Percentiles rank a stretch among this genome's conserved stretches.
phyloP scores from a whole-genome alignment of 148 eudicot genomes.

The Cornus suecica region DNA sequence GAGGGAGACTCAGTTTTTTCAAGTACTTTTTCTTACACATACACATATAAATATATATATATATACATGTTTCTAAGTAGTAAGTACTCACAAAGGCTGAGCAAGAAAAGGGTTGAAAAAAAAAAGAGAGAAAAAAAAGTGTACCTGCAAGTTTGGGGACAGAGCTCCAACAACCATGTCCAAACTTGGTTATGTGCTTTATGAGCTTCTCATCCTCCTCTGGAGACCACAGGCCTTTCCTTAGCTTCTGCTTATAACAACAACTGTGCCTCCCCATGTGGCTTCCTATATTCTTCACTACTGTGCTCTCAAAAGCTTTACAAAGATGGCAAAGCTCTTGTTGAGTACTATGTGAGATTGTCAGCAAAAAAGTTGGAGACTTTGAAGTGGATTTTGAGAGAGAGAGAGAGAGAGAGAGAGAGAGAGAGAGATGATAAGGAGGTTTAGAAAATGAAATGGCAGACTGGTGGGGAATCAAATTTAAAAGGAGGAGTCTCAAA shows the following conservation, averaged over 20 bases:
- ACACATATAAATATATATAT: no score
- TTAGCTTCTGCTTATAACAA: slow-evolving; percentile 70
- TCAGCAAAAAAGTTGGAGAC: slow-evolving; percentile 16
- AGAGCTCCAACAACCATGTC: slow-evolving; percentile 86
- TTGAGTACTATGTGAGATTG: slow-evolving; percentile 13
- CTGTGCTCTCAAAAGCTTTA: slow-evolving; percentile 21
- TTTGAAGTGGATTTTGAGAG: slow-evolving; percentile 6
- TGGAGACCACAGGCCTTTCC: slow-evolving; percentile 77
- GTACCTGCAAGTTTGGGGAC: slow-evolving; percentile 76
- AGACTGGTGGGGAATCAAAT: slow-evolving; percentile 71
- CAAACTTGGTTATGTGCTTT: slow-evolving; percentile 57
- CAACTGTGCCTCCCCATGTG: slow-evolving; percentile 70
- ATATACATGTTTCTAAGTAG: neutral
- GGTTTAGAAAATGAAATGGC: slow-evolving; percentile 71
- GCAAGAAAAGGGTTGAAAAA: no score
- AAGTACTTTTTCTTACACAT: neutral
- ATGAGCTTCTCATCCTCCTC: slow-evolving; percentile 74
- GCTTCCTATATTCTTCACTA: slow-evolving; percentile 4
- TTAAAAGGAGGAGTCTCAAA: slow-evolving; percentile 47
- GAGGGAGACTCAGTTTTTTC: neutral
- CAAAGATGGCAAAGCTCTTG: slow-evolving; percentile 11
- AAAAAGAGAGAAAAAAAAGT: neutral
- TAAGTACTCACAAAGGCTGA: neutral
- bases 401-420: slow-evolving; percentile 26
- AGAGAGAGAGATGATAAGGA: slow-evolving; percentile 31